These are phyloP conservation scores for Aureobasidium mangrovei DNA, from an alignment of 2,329 filamentous ascomycete species.

Conservation along the genomic window DNA sequence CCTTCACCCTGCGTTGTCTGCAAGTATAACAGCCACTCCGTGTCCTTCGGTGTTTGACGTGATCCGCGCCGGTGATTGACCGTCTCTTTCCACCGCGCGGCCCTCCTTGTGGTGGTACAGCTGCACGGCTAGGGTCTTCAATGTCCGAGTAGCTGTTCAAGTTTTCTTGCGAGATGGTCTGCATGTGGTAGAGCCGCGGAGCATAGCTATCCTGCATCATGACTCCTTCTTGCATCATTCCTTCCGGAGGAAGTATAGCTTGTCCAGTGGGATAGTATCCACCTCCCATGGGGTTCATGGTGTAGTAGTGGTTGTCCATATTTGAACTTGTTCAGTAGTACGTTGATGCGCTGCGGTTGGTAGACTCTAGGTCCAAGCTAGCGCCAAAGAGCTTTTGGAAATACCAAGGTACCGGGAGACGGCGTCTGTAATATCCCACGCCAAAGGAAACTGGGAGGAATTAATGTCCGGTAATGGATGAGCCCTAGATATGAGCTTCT, in stretches of 20 bases:
- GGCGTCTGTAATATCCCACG: too few relatives aligned
- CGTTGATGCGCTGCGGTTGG: too few relatives aligned
- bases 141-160: conserved; percentile 26
- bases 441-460: too few relatives aligned
- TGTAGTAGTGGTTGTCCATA: conserved; percentile 17
- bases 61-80: conserved; percentile 39
- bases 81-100: conserved; percentile 18
- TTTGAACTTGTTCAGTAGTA: not conserved
- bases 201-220: conserved; percentile 22
- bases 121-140: conserved; percentile 22
- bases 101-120: conserved; percentile 21
- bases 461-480: not conserved
- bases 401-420: too few relatives aligned
- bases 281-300: conserved; percentile 22
- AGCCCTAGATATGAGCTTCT: not conserved
- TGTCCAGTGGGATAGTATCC: conserved; percentile 25
- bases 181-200: conserved; percentile 24
- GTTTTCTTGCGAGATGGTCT: conserved; percentile 26
- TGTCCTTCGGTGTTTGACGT: conserved; percentile 87
- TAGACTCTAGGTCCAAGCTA: too few relatives aligned
- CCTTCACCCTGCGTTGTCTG: conserved; percentile 75
- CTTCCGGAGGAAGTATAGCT: conserved; percentile 15
- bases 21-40: conserved; percentile 93
- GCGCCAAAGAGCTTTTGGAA: too few relatives aligned
- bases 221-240: conserved; percentile 16